Percentiles rank a stretch among this genome's conserved stretches.
phyloP scores from a whole-genome alignment of 768 basidiomycete species.

The Boletus subcaerulescens region DNA sequence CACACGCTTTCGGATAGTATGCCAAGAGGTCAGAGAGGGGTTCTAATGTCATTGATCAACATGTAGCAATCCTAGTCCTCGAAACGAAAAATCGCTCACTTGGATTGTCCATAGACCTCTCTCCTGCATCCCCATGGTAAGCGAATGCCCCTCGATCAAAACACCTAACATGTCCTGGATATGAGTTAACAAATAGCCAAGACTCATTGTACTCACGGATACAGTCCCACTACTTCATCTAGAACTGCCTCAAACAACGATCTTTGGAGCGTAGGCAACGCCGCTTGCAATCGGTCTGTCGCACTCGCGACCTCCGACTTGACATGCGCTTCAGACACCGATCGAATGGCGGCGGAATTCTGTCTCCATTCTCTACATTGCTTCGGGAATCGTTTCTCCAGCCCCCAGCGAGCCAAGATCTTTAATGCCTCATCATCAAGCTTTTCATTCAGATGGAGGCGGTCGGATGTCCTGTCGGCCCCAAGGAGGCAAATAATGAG shows the following conservation, averaged over 20 bases:
- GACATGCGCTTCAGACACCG: neutral
- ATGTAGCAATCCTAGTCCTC: neutral
- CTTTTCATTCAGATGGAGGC: too few species aligned
- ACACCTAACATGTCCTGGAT: neutral
- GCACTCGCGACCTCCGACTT: neutral
- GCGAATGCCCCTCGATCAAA: slow-evolving; percentile 16
- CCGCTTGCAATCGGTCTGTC: neutral
- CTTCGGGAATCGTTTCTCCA: too few species aligned
- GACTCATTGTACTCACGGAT: slow-evolving; percentile 17
- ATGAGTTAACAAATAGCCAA: neutral
- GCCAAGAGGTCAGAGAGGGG: slow-evolving; percentile 4
- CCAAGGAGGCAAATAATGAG: too few species aligned
- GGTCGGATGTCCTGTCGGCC: too few species aligned
- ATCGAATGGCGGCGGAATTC: neutral
- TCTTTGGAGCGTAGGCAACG: slow-evolving; percentile 7
- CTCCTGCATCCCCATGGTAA: neutral
- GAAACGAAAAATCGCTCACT: neutral
- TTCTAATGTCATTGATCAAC: slow-evolving; percentile 7
- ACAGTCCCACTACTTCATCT: slow-evolving; percentile 16
- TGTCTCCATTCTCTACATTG: too few species aligned
- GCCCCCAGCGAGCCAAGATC: too few species aligned
- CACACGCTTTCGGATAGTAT: slow-evolving; percentile 13
- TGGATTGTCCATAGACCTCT: neutral
- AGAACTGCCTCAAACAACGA: slow-evolving; percentile 27
- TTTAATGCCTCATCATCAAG: too few species aligned